Conservation (phyloP, 75 land plant genomes). For the Cupressus sempervirens region DNA sequence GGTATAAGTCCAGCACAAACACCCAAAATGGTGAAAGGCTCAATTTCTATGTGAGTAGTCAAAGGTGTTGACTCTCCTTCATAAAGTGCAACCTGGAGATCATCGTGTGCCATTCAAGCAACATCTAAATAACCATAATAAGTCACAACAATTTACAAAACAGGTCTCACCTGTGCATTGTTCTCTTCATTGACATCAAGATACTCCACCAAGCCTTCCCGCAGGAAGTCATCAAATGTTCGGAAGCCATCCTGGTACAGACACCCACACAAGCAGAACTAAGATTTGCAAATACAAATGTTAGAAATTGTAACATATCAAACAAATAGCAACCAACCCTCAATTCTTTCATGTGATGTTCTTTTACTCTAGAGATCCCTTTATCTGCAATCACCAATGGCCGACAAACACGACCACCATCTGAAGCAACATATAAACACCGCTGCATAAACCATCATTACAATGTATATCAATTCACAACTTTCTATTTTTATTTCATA, state of each 20-base stretch:
- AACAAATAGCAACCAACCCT: slow-evolving; percentile 35
- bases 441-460: slow-evolving; percentile 40
- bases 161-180: slow-evolving; percentile 73
- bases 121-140: not conserved
- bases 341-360: slow-evolving; percentile 96
- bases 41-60: slow-evolving; percentile 94
- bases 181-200: slow-evolving; percentile 99
- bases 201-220: slow-evolving; percentile 92
- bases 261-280: not conserved
- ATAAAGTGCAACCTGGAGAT: slow-evolving; percentile 83
- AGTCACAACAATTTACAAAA: not conserved
- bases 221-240: slow-evolving; percentile 82
- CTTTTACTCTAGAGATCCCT: slow-evolving; percentile 88
- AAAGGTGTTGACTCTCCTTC: slow-evolving; percentile 57
- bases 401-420: slow-evolving; percentile 99
- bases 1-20: slow-evolving; percentile 97
- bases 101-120: not conserved
- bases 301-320: not conserved
- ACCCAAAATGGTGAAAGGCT: slow-evolving; percentile 95
- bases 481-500: not conserved
- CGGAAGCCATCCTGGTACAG: slow-evolving; percentile 75
- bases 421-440: slow-evolving; percentile 94
- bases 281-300: slow-evolving; percentile 5
- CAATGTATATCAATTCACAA: not conserved
- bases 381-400: slow-evolving; percentile 96